Conservation (phyloP, 2,329 filamentous ascomycete species). For the Xylaria sp. region DNA sequence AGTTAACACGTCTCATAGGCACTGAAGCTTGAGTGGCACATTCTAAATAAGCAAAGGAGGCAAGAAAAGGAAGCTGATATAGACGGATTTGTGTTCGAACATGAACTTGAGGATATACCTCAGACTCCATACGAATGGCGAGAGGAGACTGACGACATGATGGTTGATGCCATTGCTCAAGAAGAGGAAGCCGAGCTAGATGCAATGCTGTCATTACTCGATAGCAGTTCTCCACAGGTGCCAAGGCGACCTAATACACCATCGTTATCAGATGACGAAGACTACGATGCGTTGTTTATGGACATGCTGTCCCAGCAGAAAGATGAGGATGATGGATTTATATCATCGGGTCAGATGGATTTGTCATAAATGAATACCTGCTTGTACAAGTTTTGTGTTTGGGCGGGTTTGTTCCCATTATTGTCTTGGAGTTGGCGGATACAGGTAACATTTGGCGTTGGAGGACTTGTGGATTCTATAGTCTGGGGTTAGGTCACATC, state of each 20-base stretch:
- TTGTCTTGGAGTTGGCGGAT: constrained; percentile 37
- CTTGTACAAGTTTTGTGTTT: constrained; percentile 11
- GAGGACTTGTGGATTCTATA: constrained; percentile 41
- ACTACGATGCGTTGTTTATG: constrained; percentile 74
- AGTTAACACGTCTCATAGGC: constrained; percentile 46
- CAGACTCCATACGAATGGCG: constrained; percentile 48
- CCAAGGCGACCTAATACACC: constrained; percentile 50
- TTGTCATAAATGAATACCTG: constrained; percentile 52
- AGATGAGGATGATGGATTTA: constrained; percentile 42
- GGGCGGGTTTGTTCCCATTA: constrained; percentile 12
- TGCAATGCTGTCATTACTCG: constrained; percentile 63
- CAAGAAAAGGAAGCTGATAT: constrained; percentile 55
- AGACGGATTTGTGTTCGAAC: constrained; percentile 58
- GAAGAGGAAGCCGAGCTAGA: constrained; percentile 69
- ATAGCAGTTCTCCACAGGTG: constrained; percentile 42
- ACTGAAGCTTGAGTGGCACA: constrained; percentile 57
- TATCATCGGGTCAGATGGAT: constrained; percentile 59
- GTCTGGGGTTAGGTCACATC: constrained; percentile 34
- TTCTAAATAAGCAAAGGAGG: constrained; percentile 53
- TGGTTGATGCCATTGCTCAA: constrained; percentile 63
- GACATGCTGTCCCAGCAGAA: constrained; percentile 65
- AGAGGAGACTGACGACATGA: constrained; percentile 55
- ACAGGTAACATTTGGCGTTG: constrained; percentile 39
- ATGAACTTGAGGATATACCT: constrained; percentile 64
- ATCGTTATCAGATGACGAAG: constrained; percentile 64